These are phyloP conservation scores for Puccinia polysora DNA, from an alignment of 1,284 basidiomycete species.

Conservation along the genomic window DNA sequence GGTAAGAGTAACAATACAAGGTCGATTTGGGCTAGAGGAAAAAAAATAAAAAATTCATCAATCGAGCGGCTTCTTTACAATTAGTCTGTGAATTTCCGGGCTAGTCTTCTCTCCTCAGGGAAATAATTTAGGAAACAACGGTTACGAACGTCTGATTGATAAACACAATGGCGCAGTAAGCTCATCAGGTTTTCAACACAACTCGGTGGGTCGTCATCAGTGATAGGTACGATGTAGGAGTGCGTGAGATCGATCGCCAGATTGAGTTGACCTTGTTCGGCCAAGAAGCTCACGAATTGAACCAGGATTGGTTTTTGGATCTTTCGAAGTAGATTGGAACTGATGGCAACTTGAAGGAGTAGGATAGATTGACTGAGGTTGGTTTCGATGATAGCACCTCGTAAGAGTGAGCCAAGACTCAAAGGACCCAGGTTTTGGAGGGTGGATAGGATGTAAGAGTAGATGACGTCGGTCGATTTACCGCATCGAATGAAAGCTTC, in stretches of 20 bases:
- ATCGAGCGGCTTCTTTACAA: background rate
- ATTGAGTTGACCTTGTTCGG: conserved; percentile 11
- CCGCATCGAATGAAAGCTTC: conserved; percentile 8
- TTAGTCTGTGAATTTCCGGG: background rate
- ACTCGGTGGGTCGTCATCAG: background rate
- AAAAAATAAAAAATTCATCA: background rate
- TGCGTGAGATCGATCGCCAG: conserved; percentile 11
- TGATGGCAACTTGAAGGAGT: conserved; percentile 5
- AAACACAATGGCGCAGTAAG: conserved; percentile 18
- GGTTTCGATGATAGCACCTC: conserved; percentile 13
- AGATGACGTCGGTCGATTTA: conserved; percentile 17
- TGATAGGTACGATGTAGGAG: conserved; percentile 25
- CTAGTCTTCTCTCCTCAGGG: too few species aligned
- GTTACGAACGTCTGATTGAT: conserved; percentile 30
- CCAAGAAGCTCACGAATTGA: conserved; percentile 3
- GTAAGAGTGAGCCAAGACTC: background rate
- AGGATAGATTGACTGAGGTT: conserved; percentile 22
- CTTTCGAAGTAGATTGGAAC: background rate
- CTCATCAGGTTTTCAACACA: background rate
- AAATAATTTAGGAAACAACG: background rate
- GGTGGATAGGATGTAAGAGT: conserved; percentile 6
- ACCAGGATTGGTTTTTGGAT: conserved; percentile 7
- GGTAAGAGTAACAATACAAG: conserved; percentile 23
- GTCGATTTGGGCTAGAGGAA: conserved; percentile 16
- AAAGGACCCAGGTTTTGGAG: background rate